phyloP scores from a whole-genome alignment of 805 yeast species.

The Vanderwaltozyma yarrowii region DNA sequence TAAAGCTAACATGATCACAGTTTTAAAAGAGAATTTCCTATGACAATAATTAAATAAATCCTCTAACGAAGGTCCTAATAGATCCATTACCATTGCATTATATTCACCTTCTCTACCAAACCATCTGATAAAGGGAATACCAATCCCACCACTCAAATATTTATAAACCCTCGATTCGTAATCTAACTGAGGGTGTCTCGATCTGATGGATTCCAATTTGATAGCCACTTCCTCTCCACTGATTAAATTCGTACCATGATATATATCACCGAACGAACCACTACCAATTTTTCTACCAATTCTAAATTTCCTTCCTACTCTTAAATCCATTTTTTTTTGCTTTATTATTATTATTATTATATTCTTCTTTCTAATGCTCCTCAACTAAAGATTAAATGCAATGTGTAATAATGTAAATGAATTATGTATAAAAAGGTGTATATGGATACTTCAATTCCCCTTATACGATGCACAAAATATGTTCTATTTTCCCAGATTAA shows the following conservation, averaged over 20 bases:
- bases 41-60: slow-evolving; percentile 94
- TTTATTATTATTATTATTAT: too few species aligned
- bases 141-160: slow-evolving; percentile 91
- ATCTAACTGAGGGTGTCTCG: slow-evolving; percentile 94
- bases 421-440: too few species aligned
- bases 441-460: too few species aligned
- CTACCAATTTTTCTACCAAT: slow-evolving; percentile 93
- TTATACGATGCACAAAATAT: too few species aligned
- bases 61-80: slow-evolving; percentile 90
- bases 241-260: slow-evolving; percentile 83
- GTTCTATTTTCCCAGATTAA: too few species aligned
- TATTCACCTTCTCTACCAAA: slow-evolving; percentile 94
- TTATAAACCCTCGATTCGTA: slow-evolving; percentile 95
- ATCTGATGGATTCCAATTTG: slow-evolving; percentile 78
- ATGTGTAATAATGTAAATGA: too few species aligned
- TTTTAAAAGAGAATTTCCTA: slow-evolving; percentile 84
- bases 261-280: slow-evolving; percentile 96
- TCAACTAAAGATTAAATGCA: too few species aligned
- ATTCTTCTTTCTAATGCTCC: neutral
- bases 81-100: slow-evolving; percentile 93
- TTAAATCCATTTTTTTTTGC: slow-evolving; percentile 61
- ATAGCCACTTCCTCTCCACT: slow-evolving; percentile 98
- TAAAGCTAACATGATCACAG: slow-evolving; percentile 86
- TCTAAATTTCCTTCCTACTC: slow-evolving; percentile 90
- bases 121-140: slow-evolving; percentile 95